Conservation (phyloP, 768 basidiomycete species). For the Udeniomyces megalosporus region DNA sequence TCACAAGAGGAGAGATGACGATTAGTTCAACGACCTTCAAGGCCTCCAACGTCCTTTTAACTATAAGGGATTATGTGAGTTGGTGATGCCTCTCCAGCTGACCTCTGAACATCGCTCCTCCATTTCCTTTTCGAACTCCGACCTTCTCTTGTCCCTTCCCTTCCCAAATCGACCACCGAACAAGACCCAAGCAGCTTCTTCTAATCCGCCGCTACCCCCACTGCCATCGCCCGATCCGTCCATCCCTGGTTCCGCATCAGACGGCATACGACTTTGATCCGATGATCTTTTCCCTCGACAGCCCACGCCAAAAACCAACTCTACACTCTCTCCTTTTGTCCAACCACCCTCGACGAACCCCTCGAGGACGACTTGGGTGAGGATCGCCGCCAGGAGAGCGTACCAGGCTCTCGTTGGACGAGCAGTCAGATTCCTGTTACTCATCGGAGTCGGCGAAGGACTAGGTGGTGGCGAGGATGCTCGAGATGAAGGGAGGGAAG, state of each 20-base stretch:
- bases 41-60: no score
- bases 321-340: not conserved
- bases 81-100: not conserved
- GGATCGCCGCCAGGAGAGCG: not conserved
- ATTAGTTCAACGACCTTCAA: not conserved
- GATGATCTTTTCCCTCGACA: not conserved
- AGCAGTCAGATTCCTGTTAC: not conserved
- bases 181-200: slow-evolving; percentile 1
- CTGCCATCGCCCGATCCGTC: not conserved
- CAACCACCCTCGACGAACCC: not conserved
- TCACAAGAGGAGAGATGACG: no score
- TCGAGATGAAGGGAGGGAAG: slow-evolving; percentile 1
- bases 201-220: not conserved
- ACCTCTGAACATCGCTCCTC: slow-evolving; percentile 11
- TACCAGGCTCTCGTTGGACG: slow-evolving; percentile 4
- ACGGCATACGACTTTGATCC: no score
- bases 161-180: not conserved
- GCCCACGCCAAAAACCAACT: not conserved
- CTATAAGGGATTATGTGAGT: not conserved
- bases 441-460: not conserved
- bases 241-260: no score
- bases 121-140: slow-evolving; percentile 12
- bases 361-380: slow-evolving; percentile 7
- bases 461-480: not conserved
- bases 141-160: not conserved